Base-by-base conservation (phyloP, 2,329 filamentous ascomycete genomes). In the Phialophora macrospora region DNA sequence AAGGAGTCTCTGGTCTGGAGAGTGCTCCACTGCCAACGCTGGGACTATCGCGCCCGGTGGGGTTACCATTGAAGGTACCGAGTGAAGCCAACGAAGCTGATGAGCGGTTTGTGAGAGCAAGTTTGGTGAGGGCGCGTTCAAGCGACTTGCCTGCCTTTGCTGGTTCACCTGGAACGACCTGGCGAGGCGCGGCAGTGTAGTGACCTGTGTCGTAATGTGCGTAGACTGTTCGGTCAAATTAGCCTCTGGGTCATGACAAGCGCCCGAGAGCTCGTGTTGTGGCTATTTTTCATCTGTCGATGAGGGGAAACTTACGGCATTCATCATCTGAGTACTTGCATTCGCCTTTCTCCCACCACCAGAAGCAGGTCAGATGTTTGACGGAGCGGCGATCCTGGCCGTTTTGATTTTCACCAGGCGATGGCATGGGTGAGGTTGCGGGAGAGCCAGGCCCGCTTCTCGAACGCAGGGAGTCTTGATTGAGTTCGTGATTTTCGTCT, bases 291-390 rank as follows among this genome's bases (percentile, higher is more conserved):
- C 6, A 44, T 44, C 2, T n/a, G 5, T 44, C 38, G 17, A n/a
- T 5, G 17, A 41, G 17, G 38, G 38, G 17, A 8, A n/a, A 54
- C 58, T 54, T 22, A 60, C 58, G 56, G 55, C 75, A 77, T 7
- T 72, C 66, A 30, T 72, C 66, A 24, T 71, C 70, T 3, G 64
- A 62, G 44, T 71, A 70, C 48, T 65, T 72, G 67, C 75, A 77
- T 41, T 61, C 41, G 22, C 70, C 69, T 17, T 70, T 69, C 22
- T 68, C 68, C 28, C 67, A 63, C 74, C 74, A 77, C 66, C 70
- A 76, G 64, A 71, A 74, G 65, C 75, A 77, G 12, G 74, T 76
- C 38, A 76, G 63, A 34, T 72, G 70, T 68, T 75, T 75, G 24
- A 74, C 70, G 22, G 69, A 72, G 32, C 62, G 59, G 46, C 58